These are phyloP conservation scores for Mollisiaceae sp. DNA, from an alignment of 2,329 filamentous ascomycete species.

Conservation along the genomic window DNA sequence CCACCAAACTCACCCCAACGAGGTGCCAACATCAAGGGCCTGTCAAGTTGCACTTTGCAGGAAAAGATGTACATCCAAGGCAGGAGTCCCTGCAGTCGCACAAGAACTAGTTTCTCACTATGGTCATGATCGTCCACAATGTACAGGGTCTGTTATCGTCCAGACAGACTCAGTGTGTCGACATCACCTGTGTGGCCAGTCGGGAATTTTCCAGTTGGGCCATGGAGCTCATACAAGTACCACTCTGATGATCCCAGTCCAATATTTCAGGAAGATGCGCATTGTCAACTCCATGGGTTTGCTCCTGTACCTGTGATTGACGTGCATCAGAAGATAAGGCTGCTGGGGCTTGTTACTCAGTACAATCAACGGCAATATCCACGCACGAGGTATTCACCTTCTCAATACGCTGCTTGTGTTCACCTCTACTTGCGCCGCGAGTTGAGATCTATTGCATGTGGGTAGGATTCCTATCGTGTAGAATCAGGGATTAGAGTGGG, in stretches of 20 bases:
- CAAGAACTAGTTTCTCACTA: background rate
- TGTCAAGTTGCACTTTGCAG: background rate
- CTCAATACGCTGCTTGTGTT: background rate
- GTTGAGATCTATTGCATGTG: background rate
- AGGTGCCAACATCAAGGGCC: background rate
- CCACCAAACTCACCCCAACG: background rate
- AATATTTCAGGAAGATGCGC: background rate
- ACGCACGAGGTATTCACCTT: background rate
- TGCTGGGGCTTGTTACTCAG: background rate
- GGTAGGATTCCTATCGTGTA: background rate
- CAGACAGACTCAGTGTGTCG: background rate
- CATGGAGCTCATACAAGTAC: conserved; percentile 4
- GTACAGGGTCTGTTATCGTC: background rate
- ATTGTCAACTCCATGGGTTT: background rate
- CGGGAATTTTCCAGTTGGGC: background rate
- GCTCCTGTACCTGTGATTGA: background rate
- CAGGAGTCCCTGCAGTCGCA: background rate
- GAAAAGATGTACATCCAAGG: background rate
- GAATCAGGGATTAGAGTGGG: background rate
- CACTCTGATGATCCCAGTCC: background rate
- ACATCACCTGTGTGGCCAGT: conserved; percentile 5
- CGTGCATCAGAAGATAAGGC: background rate
- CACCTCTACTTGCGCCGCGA: background rate
- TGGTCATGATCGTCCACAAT: background rate
- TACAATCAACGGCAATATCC: background rate